Evolutionary conservation across 768 basidiomycete genomes (phyloP).

Genomic region (Pisolithus marmoratus): DNA sequence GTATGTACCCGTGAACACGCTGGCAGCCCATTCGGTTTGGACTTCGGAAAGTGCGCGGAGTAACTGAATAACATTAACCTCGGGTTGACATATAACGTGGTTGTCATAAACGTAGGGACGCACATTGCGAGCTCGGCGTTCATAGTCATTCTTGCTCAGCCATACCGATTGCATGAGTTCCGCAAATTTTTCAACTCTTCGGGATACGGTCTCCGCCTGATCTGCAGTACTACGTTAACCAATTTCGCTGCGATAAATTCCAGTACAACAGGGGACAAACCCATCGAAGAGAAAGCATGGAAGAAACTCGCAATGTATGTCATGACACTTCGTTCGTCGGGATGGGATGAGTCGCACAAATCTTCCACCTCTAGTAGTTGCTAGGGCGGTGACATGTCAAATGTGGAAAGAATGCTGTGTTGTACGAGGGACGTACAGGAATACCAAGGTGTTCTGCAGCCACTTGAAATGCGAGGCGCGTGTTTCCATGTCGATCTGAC

Average conservation of each 20-base stretch:
- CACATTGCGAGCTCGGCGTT: conserved; percentile 73
- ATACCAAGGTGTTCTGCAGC: conserved; percentile 88
- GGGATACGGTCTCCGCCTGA: conserved; percentile 89
- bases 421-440: conserved; percentile 51
- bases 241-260: neutral
- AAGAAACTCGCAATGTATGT: conserved; percentile 97
- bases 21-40: conserved; percentile 64
- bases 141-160: conserved; percentile 86
- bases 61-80: conserved; percentile 37
- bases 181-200: conserved; percentile 92
- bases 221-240: conserved; percentile 43
- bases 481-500: conserved; percentile 78
- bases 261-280: conserved; percentile 37
- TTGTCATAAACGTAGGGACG: conserved; percentile 11
- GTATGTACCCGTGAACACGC: conserved; percentile 69
- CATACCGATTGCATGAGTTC: conserved; percentile 93
- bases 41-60: conserved; percentile 62
- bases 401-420: neutral
- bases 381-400: conserved; percentile 33
- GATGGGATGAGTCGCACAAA: conserved; percentile 78
- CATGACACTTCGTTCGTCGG: conserved; percentile 97
- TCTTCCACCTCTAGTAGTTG: conserved; percentile 96
- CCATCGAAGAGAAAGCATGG: conserved; percentile 97
- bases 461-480: conserved; percentile 78
- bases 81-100: neutral